Conservation (phyloP, 169 alveolate species). For the Miamiensis avidus region DNA sequence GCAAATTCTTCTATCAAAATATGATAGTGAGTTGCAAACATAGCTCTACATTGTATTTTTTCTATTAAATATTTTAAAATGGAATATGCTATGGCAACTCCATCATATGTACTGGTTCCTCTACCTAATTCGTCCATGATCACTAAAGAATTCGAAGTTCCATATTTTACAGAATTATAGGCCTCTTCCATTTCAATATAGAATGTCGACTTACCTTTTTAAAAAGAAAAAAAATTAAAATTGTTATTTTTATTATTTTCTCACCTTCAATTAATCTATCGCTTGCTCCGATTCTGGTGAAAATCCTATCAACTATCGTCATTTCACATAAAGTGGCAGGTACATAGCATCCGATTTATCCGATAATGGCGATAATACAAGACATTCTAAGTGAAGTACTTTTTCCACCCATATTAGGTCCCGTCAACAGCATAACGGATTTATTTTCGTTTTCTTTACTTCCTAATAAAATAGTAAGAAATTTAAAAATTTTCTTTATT, state of each 20-base stretch:
- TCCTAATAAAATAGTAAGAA: neutral
- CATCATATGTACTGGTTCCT: slow-evolving; percentile 99
- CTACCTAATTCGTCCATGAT: slow-evolving; percentile 98
- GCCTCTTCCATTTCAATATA: slow-evolving; percentile 99
- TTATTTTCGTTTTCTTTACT: slow-evolving; percentile 39
- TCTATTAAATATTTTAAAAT: slow-evolving; percentile 88
- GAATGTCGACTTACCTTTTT: slow-evolving; percentile 83
- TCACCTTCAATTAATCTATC: slow-evolving; percentile 98
- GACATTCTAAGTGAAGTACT: slow-evolving; percentile 97
- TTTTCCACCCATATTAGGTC: slow-evolving; percentile 99
- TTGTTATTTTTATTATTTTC: too few species aligned
- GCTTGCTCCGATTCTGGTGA: slow-evolving; percentile 98
- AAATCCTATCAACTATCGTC: slow-evolving; percentile 96
- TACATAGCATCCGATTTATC: slow-evolving; percentile 98
- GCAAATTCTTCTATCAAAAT: slow-evolving; percentile 78
- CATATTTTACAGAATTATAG: slow-evolving; percentile 76
- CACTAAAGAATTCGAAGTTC: slow-evolving; percentile 92
- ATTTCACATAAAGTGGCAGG: slow-evolving; percentile 89
- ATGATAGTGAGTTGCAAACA: slow-evolving; percentile 98
- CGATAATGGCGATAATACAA: slow-evolving; percentile 95
- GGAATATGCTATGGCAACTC: slow-evolving; percentile 97
- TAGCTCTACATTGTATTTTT: slow-evolving; percentile 84
- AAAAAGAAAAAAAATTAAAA: too few species aligned
- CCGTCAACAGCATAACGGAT: slow-evolving; percentile 92
- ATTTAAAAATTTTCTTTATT: too few species aligned